phyloP scores from a whole-genome alignment of 768 basidiomycete species.

The Dioszegia crocea region DNA sequence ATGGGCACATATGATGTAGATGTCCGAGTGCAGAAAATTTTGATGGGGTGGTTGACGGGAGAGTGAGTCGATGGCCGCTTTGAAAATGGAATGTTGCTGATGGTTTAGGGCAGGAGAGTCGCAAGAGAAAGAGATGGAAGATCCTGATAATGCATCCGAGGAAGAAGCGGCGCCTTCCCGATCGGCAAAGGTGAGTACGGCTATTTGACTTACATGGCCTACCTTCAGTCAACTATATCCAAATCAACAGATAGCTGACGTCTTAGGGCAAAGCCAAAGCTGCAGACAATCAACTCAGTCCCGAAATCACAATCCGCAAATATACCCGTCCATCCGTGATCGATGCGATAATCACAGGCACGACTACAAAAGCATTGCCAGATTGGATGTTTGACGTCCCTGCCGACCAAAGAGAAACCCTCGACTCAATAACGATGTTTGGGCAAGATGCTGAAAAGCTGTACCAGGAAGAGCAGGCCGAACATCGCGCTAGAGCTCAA shows the following conservation, averaged over 20 bases:
- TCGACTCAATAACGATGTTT: constrained; percentile 29
- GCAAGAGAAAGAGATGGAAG: not conserved
- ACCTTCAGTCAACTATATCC: no score
- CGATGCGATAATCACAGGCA: not conserved
- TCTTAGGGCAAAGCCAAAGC: no score
- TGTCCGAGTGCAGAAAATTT: constrained; percentile 22
- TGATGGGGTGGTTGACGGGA: constrained; percentile 39
- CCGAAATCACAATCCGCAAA: no score
- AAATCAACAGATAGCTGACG: no score
- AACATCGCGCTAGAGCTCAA: no score
- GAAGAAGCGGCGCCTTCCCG: not conserved
- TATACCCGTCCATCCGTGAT: not conserved
- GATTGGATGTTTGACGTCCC: constrained; percentile 36
- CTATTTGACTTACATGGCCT: not conserved
- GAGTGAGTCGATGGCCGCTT: constrained; percentile 24
- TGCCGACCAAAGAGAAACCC: constrained; percentile 4
- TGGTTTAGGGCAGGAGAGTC: not conserved
- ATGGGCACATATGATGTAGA: constrained; percentile 15
- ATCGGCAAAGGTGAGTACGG: not conserved
- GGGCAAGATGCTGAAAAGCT: constrained; percentile 20
- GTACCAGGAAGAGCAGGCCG: no score
- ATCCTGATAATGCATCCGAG: not conserved
- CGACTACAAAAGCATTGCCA: constrained; percentile 23
- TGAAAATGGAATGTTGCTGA: not conserved
- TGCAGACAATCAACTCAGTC: no score